These are phyloP conservation scores for Trichoderma gamsii DNA, from an alignment of 495 filamentous ascomycete species.

Conservation along the genomic window DNA sequence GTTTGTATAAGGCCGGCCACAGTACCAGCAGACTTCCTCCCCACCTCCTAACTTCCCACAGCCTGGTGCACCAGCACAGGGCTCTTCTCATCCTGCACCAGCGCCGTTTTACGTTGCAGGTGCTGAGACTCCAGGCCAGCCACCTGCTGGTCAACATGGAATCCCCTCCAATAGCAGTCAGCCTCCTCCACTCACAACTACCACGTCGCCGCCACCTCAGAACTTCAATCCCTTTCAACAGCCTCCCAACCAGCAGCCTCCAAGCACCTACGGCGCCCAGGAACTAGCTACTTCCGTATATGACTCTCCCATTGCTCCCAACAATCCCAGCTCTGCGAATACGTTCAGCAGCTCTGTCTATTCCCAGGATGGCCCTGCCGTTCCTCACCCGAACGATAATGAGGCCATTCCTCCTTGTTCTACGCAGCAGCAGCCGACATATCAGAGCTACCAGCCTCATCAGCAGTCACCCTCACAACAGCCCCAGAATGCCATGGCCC, in stretches of 20 bases:
- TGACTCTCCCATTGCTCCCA: conserved; percentile 66
- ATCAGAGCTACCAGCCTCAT: conserved; percentile 39
- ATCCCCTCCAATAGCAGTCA: conserved; percentile 36
- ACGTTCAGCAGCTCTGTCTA: conserved; percentile 58
- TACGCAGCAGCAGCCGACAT: conserved; percentile 34
- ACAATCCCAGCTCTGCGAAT: conserved; percentile 36
- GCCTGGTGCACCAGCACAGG: conserved; percentile 23
- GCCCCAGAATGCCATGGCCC: conserved; percentile 33
- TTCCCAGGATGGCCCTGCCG: conserved; percentile 25
- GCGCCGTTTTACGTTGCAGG: conserved; percentile 35
- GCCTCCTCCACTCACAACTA: conserved; percentile 43
- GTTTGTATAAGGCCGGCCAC: conserved; percentile 17
- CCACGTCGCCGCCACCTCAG: conserved; percentile 34
- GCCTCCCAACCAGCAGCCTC: conserved; percentile 34
- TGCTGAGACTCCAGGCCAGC: conserved; percentile 29
- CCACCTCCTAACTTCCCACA: conserved; percentile 45
- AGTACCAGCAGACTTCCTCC: conserved; percentile 40
- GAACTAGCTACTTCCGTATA: conserved; percentile 81
- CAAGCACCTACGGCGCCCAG: conserved; percentile 67
- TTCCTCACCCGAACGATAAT: conserved; percentile 15
- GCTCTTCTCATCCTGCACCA: conserved; percentile 1
- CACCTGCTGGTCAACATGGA: conserved; percentile 28
- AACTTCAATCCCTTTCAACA: conserved; percentile 36
- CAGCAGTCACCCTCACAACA: conserved; percentile 43
- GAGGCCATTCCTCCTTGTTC: conserved; percentile 24